Evolutionary conservation across 371 early-diverging fungal species (phyloP).

Genomic region (Lichtheimia corymbifera): DNA sequence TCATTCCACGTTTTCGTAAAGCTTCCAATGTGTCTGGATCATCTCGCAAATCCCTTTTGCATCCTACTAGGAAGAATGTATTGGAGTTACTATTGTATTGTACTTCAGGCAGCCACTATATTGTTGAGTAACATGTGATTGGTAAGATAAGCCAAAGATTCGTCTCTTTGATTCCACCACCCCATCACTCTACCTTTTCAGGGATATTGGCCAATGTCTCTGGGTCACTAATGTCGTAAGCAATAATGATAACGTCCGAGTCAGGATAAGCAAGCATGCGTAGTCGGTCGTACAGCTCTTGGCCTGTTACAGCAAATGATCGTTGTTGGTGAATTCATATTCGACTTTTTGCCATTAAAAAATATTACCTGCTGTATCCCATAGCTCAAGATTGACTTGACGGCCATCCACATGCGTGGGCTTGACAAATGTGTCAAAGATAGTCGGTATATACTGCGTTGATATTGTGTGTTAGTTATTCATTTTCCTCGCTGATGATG

Average conservation of each 20-base stretch:
- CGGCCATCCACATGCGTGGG: conserved; percentile 64
- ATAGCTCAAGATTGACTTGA: conserved; percentile 60
- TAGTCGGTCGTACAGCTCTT: conserved; percentile 93
- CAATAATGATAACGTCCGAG: conserved; percentile 86
- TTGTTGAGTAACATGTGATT: too few relatives aligned
- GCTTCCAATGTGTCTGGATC: conserved; percentile 66
- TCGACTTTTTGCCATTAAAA: neutral
- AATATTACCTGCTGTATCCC: conserved; percentile 68
- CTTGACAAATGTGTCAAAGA: conserved; percentile 68
- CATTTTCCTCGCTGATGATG: neutral
- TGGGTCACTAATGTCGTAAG: conserved; percentile 79
- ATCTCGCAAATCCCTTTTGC: conserved; percentile 83
- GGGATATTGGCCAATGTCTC: conserved; percentile 85
- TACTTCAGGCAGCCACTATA: conserved; percentile 86
- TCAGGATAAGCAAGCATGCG: conserved; percentile 90
- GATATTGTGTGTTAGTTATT: too few relatives aligned
- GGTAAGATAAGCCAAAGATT: too few relatives aligned
- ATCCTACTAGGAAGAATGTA: conserved; percentile 76
- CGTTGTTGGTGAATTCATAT: neutral
- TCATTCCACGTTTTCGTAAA: conserved; percentile 69
- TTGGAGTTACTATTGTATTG: conserved; percentile 68
- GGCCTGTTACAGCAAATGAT: conserved; percentile 41
- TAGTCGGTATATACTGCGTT: conserved; percentile 54
- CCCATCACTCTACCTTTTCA: conserved; percentile 50
- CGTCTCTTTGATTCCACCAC: too few relatives aligned